Evolutionary conservation across 2,329 filamentous ascomycete species (phyloP), one percentile per base, ranked within the genome.

Genomic region (Aspergillus puulaauensis): DNA sequence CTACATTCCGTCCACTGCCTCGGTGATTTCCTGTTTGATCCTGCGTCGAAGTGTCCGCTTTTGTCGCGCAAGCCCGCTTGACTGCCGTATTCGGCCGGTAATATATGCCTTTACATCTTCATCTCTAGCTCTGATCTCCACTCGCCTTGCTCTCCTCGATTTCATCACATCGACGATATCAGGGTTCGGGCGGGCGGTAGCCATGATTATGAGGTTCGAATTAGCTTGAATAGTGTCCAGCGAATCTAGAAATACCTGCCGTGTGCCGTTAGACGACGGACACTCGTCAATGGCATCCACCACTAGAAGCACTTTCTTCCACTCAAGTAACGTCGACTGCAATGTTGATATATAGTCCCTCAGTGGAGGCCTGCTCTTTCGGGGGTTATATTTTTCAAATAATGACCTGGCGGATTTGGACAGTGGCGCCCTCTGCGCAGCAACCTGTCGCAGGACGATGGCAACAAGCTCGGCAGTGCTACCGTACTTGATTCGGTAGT

Each of bases 21-120:
- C 1, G 6, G 14, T 37, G 3, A 37, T n/a, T 1, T n/a, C 2
- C 1, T 0, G n/a, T n/a, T n/a, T n/a, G n/a, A n/a, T n/a, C n/a
- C n/a, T n/a, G n/a, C n/a, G n/a, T n/a, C n/a, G n/a, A n/a, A n/a
- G n/a, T n/a, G n/a, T n/a, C n/a, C n/a, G n/a, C n/a, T n/a, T n/a
- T n/a, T n/a, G n/a, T n/a, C n/a, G n/a, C n/a, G n/a, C n/a, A n/a
- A n/a, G n/a, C n/a, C 35, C 35, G 2, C 15, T 12, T 7, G 35
- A 37, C 14, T n/a, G n/a, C 14, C 35, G 3, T 1, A 37, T 4
- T 4, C 35, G 12, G n/a, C 4, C 4, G 4, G 4, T 3, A 6
- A 37, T 37, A 6, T 37, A 37, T 4, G 4, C 3, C 6, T 37
- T 4, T 1, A 37, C 35, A 7, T 37, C 35, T 15, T 37, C 35